phyloP scores from a whole-genome alignment of 2,329 filamentous ascomycete species.

The Byssothecium circinans region DNA sequence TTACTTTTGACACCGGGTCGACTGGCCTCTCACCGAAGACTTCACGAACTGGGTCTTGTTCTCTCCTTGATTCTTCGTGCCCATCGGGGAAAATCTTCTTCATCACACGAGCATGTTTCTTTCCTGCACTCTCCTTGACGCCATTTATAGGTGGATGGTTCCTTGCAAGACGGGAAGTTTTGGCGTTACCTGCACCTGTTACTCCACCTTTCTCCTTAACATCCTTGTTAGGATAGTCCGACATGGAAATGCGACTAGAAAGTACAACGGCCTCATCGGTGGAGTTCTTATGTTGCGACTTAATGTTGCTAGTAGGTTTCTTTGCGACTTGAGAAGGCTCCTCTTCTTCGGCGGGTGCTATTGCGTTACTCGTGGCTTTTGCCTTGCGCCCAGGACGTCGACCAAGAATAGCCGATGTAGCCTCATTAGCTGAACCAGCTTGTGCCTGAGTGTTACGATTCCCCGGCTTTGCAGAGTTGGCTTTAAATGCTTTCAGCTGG shows the following conservation, averaged over 20 bases:
- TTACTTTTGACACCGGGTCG: neutral
- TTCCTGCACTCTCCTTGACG: neutral
- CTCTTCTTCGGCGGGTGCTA: too few species aligned
- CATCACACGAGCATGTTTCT: neutral
- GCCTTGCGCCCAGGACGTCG: neutral
- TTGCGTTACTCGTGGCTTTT: too few species aligned
- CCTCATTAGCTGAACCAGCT: too few species aligned
- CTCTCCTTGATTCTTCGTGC: neutral
- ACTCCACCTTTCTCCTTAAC: neutral
- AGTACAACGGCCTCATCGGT: neutral
- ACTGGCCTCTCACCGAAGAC: neutral
- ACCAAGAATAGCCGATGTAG: too few species aligned
- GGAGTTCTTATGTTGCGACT: neutral
- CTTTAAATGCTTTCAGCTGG: too few species aligned
- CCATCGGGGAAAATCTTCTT: conserved; percentile 2
- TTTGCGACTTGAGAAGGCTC: too few species aligned
- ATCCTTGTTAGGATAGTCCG: neutral
- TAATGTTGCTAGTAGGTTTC: too few species aligned
- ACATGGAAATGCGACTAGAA: too few species aligned
- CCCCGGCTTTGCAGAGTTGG: neutral
- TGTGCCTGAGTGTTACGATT: neutral
- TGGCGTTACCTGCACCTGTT: too few species aligned
- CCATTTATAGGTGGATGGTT: too few species aligned
- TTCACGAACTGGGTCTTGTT: neutral
- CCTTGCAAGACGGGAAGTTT: too few species aligned